Evolutionary conservation across 306 rosid species (phyloP).

Genomic region (Ceratonia siliqua): DNA sequence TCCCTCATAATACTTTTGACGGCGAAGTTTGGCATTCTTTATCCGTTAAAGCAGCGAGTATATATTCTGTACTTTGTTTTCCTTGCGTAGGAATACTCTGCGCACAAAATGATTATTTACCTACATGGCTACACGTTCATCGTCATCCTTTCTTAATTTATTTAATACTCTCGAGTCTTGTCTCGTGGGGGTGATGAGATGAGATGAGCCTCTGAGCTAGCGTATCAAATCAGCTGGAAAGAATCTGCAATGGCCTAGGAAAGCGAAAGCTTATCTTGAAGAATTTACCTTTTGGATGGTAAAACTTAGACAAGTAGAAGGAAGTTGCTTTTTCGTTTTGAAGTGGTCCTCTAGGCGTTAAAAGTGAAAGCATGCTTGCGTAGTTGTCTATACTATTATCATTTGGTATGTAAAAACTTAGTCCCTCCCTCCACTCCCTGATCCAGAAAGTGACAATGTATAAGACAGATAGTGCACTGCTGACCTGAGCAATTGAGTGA

Average conservation of each 20-base stretch:
- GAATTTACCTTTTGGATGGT: neutral
- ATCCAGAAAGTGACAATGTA: neutral
- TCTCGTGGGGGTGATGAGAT: no score
- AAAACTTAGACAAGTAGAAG: neutral
- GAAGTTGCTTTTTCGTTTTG: neutral
- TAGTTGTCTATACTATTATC: conserved; percentile 14
- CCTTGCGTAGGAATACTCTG: neutral
- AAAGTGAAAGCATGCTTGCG: conserved; percentile 48
- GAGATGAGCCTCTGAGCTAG: no score
- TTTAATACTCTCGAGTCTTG: neutral
- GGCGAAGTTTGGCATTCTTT: neutral
- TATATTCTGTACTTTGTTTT: neutral
- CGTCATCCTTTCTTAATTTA: neutral
- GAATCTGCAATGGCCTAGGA: neutral
- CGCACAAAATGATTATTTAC: neutral
- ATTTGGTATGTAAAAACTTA: neutral
- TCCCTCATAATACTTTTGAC: neutral
- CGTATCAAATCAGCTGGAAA: neutral
- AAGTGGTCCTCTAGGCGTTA: conserved; percentile 47
- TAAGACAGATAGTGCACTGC: neutral
- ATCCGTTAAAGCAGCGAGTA: neutral
- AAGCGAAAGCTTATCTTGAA: neutral
- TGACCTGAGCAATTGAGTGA: neutral
- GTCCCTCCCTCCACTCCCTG: no score
- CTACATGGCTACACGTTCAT: neutral